Percentiles rank a stretch among this genome's conserved stretches.
phyloP scores from a whole-genome alignment of 257 asterid genomes.

The Datura wrightii region DNA sequence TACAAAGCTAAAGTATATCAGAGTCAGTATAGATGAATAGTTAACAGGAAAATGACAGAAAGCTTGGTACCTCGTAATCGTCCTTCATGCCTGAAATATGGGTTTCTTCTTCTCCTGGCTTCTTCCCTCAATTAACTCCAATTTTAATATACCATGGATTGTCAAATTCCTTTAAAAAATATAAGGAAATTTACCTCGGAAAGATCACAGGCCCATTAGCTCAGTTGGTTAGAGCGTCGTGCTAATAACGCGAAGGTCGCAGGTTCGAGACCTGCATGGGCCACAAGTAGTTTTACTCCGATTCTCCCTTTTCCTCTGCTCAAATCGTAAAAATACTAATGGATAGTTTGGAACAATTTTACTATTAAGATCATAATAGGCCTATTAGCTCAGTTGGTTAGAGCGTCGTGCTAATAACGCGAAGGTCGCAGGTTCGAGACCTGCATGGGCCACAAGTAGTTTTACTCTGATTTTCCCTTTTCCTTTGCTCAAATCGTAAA shows the following conservation, averaged over 20 bases:
- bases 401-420: slow-evolving; percentile 44
- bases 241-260: slow-evolving; percentile 56
- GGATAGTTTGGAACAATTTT: too few relatives aligned
- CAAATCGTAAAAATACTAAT: too few relatives aligned
- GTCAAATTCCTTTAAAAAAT: rapidly evolving
- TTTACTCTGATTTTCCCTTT: too few relatives aligned
- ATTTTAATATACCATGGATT: neutral
- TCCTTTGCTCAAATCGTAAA: too few relatives aligned
- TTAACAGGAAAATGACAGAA: neutral
- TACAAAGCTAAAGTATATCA: neutral
- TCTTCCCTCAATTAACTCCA: neutral
- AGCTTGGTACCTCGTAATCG: slow-evolving; percentile 45
- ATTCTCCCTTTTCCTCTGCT: too few relatives aligned
- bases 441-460: slow-evolving; percentile 23
- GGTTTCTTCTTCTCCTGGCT: neutral
- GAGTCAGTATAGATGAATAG: neutral
- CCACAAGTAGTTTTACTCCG: slow-evolving; percentile 26
- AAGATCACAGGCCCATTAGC: slow-evolving; percentile 34
- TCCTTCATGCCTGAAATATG: slow-evolving; percentile 34
- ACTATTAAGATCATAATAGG: neutral
- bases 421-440: slow-evolving; percentile 42
- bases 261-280: slow-evolving; percentile 59
- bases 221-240: slow-evolving; percentile 57
- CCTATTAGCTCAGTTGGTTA: slow-evolving; percentile 40
- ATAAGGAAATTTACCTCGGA: rapidly evolving